Conservation (phyloP, 2,329 filamentous ascomycete genomes). For the Dothideomycetes sp. region DNA sequence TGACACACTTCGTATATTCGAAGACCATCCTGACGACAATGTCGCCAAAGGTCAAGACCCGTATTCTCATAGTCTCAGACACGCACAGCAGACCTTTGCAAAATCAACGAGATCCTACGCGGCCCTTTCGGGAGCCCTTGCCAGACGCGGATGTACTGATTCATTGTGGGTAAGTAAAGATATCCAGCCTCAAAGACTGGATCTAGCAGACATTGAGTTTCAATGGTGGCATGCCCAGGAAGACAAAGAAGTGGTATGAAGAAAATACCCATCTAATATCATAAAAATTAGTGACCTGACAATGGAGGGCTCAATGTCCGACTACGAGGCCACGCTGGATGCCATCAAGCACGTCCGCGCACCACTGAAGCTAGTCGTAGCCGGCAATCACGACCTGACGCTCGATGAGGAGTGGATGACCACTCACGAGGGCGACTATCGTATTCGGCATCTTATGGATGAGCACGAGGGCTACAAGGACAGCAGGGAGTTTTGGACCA, state of each 20-base stretch:
- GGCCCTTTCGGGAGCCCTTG: constrained; percentile 26
- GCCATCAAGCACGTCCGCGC: constrained; percentile 40
- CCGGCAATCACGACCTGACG: constrained; percentile 52
- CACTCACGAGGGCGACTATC: background rate
- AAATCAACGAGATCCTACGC: background rate
- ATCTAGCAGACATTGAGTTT: too few relatives aligned
- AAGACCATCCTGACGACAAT: too few relatives aligned
- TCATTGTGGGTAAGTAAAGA: constrained; percentile 34
- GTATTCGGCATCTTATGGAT: background rate
- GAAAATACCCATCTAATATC: background rate
- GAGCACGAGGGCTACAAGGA: constrained; percentile 12
- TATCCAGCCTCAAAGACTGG: background rate
- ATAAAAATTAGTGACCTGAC: constrained; percentile 36
- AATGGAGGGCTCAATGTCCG: constrained; percentile 33
- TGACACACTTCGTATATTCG: too few relatives aligned
- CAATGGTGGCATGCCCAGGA: too few relatives aligned
- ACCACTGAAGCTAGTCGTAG: constrained; percentile 49
- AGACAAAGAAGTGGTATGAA: too few relatives aligned
- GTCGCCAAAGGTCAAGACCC: constrained; percentile 22
- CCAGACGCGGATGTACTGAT: constrained; percentile 43
- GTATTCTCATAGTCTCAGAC: constrained; percentile 35
- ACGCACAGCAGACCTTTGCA: constrained; percentile 23
- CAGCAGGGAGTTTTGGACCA: constrained; percentile 37
- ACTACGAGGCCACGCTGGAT: constrained; percentile 37
- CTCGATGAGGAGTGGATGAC: constrained; percentile 36